Evolutionary conservation across 2,329 filamentous ascomycete genomes (phyloP), one percentile per base, ranked within the genome.

Genomic region (Dryadomyces sulphureus): DNA sequence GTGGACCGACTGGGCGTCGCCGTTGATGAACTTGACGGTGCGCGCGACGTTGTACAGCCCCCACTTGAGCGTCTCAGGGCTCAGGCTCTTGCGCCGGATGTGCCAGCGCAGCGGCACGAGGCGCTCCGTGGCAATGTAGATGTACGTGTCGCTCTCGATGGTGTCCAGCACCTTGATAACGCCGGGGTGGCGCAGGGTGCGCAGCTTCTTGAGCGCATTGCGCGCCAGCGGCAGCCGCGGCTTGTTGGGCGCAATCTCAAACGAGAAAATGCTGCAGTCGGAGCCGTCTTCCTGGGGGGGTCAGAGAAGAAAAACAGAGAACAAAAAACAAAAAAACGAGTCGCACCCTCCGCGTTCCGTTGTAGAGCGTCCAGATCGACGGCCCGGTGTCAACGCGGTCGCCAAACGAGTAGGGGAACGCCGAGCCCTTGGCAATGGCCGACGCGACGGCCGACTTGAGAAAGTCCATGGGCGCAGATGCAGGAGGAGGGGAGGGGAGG

Each of bases 401-500:
- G 56, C 89, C 90, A 60, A 96, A 92, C 41, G 76, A 81, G 61
- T 94, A 96, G 5, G 88, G 88, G 59, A 95, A 94, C 6, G 89
- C 81, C 45, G 89, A 88, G 2, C 90, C 89, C 62, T 94, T 92
- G 40, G 92, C 86, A 57, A 98, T 96, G 55, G 89, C 90, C 50
- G 92, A 96, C 40, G 89, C 90, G 60, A 96, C 88, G 45, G 92
- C 92, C 50, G 89, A 96, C 67, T 96, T 96, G 60, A 98, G 76
- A 59, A 96, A 96, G 63, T 98, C 89, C 92, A 98, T 98, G 54
- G 54, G 49, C 44, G 17, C 8, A 19, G 19, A n/a, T 30, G 35
- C 5, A 14, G 20, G 19, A 27, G 11, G 41, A 41, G n/a, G 24
- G 34, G 12, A 12, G 24, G 24, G 7, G 20, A 45, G 43, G 36